These are phyloP conservation scores for Schoenoplectus triqueter DNA, from an alignment of 202 grass and related monocot genomes.

Conservation along the genomic window DNA sequence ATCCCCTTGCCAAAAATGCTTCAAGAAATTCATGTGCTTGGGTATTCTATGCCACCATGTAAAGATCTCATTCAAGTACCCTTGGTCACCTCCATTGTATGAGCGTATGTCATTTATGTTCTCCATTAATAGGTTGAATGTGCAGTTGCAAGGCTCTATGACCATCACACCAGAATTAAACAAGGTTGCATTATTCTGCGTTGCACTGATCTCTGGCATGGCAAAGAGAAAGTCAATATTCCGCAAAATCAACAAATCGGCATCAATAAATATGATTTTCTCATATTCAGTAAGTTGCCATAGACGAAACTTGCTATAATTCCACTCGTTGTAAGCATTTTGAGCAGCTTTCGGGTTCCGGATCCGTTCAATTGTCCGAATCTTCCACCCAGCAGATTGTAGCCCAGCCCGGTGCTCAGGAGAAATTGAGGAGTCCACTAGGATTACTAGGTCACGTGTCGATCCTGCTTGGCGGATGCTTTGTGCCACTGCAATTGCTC, in stretches of 20 bases:
- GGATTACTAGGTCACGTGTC: constrained; percentile 63
- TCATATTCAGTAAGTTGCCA: constrained; percentile 92
- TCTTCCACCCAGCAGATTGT: constrained; percentile 61
- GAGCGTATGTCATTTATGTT: constrained; percentile 58
- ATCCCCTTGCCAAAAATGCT: constrained; percentile 59
- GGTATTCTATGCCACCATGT: constrained; percentile 84
- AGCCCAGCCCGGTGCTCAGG: constrained; percentile 52
- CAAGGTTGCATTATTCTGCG: constrained; percentile 55
- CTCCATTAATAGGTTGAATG: constrained; percentile 73
- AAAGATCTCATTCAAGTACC: constrained; percentile 88
- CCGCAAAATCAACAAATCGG: constrained; percentile 71
- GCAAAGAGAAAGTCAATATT: constrained; percentile 77
- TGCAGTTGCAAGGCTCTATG: constrained; percentile 77
- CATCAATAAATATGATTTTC: constrained; percentile 73
- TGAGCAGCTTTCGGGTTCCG: constrained; percentile 64
- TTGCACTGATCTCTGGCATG: constrained; percentile 61
- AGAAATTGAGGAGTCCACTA: constrained; percentile 58
- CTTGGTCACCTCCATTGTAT: constrained; percentile 89
- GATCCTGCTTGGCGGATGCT: constrained; percentile 74
- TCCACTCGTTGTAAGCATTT: constrained; percentile 80
- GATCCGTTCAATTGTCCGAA: constrained; percentile 59
- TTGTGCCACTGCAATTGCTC: constrained; percentile 68
- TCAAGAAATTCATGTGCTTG: constrained; percentile 61
- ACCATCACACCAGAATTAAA: constrained; percentile 97
- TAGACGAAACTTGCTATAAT: constrained; percentile 93